These are phyloP conservation scores for Isoetes taiwanensis DNA, from an alignment of 75 land plant species.

Conservation along the genomic window DNA sequence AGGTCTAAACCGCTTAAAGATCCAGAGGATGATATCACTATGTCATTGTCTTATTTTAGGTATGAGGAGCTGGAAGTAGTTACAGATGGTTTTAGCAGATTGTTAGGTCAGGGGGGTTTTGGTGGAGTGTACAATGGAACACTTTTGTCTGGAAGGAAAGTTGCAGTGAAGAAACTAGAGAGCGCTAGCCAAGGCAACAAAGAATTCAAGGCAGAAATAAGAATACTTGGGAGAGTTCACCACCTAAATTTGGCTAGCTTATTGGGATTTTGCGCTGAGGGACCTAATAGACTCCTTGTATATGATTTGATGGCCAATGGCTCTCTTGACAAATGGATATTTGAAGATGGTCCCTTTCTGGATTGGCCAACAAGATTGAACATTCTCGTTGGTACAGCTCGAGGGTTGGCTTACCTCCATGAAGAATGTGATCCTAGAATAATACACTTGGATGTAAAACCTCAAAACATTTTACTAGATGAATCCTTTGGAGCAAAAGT, in stretches of 20 bases:
- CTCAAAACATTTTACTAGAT: conserved; percentile 47
- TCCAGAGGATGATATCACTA: no score
- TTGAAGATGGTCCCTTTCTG: neutral
- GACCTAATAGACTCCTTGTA: neutral
- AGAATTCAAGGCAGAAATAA: neutral
- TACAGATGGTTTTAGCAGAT: no score
- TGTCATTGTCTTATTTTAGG: no score
- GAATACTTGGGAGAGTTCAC: neutral
- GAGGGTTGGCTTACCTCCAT: conserved; percentile 39
- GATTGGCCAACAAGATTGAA: conserved; percentile 33
- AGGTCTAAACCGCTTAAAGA: no score
- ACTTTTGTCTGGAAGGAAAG: neutral
- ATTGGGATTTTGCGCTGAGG: neutral
- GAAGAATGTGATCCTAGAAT: conserved; percentile 25
- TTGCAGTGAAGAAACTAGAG: no score
- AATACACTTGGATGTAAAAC: conserved; percentile 51
- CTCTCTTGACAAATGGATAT: neutral
- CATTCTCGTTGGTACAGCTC: conserved; percentile 29
- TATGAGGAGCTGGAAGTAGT: no score
- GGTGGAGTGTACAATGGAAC: conserved; percentile 7
- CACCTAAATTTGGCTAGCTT: neutral
- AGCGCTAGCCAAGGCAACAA: no score
- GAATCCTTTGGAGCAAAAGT: no score
- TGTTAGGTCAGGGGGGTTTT: conserved; percentile 4
- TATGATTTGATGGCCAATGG: conserved; percentile 1